Percentiles rank a stretch among this genome's conserved stretches.
phyloP scores from a whole-genome alignment of 768 basidiomycete genomes.

The Pulveroboletus sp. region DNA sequence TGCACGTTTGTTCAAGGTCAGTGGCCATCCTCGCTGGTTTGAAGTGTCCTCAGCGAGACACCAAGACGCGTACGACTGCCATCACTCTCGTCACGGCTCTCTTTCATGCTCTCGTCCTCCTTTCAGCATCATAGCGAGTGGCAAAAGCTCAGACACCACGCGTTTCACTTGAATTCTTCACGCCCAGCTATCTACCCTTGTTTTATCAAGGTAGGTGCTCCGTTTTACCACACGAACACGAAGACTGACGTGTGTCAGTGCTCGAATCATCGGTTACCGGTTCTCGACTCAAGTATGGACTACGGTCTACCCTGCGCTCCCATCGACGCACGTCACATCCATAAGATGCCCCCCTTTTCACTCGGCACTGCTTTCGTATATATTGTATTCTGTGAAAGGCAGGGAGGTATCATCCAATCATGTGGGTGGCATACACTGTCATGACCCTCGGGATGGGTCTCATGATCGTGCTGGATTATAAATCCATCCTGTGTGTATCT shows the following conservation, averaged over 20 bases:
- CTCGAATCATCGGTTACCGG: conserved; percentile 70
- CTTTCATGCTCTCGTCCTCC: conserved; percentile 62
- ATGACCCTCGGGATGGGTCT: conserved; percentile 67
- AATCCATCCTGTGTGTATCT: conserved; percentile 35
- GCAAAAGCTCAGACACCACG: neutral
- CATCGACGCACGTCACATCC: neutral
- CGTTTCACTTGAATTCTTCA: neutral
- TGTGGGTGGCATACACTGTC: conserved; percentile 58
- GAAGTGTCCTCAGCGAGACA: neutral
- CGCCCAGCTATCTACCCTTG: conserved; percentile 57
- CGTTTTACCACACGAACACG: neutral
- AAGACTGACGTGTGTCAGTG: conserved; percentile 29
- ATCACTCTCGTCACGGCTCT: conserved; percentile 54
- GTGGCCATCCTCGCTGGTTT: neutral
- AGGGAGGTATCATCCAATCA: conserved; percentile 53
- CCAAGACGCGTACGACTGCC: conserved; percentile 64
- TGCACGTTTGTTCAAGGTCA: conserved; percentile 65
- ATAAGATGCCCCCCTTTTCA: conserved; percentile 72
- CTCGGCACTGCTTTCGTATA: conserved; percentile 54
- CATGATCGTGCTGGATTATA: conserved; percentile 64
- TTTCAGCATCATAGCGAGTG: conserved; percentile 36
- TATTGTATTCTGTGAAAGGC: conserved; percentile 49
- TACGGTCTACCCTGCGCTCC: neutral
- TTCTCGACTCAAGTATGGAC: conserved; percentile 56
- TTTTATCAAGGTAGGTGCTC: conserved; percentile 55